phyloP scores from a whole-genome alignment of 2,329 filamentous ascomycete genomes.

The Capronia epimyces region DNA sequence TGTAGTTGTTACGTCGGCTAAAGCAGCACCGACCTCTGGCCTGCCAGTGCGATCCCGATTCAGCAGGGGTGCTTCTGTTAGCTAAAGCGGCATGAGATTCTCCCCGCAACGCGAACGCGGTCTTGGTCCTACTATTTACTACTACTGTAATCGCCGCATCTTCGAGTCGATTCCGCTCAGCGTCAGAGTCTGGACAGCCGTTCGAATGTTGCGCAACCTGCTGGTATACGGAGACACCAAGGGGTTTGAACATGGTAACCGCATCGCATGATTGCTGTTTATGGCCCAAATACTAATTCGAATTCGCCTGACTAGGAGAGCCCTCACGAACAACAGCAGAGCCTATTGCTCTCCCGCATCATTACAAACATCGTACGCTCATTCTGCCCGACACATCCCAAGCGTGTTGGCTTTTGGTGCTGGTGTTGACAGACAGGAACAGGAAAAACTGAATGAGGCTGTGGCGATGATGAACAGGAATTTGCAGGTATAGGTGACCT shows the following conservation, averaged over 20 bases:
- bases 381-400: conserved; percentile 10
- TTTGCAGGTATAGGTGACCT: conserved; percentile 66
- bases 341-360: conserved; percentile 83
- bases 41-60: too few relatives aligned
- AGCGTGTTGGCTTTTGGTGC: too few relatives aligned
- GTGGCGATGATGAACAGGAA: conserved; percentile 88
- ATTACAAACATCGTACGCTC: conserved; percentile 86
- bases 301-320: conserved; percentile 66
- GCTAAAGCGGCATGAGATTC: neutral
- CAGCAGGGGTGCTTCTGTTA: too few relatives aligned
- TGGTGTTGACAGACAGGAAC: conserved; percentile 7
- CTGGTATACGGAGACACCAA: neutral
- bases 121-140: neutral
- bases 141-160: neutral
- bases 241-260: conserved; percentile 1
- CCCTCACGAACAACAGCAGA: conserved; percentile 96
- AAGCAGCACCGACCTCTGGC: too few relatives aligned
- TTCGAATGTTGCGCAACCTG: neutral
- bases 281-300: conserved; percentile 1
- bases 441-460: conserved; percentile 98
- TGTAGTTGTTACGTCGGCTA: too few relatives aligned
- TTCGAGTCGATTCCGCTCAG: too few relatives aligned
- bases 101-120: neutral
- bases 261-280: too few relatives aligned
- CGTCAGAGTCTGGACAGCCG: too few relatives aligned